phyloP scores from a whole-genome alignment of 495 filamentous ascomycete species.

The Penicillium odoratum region DNA sequence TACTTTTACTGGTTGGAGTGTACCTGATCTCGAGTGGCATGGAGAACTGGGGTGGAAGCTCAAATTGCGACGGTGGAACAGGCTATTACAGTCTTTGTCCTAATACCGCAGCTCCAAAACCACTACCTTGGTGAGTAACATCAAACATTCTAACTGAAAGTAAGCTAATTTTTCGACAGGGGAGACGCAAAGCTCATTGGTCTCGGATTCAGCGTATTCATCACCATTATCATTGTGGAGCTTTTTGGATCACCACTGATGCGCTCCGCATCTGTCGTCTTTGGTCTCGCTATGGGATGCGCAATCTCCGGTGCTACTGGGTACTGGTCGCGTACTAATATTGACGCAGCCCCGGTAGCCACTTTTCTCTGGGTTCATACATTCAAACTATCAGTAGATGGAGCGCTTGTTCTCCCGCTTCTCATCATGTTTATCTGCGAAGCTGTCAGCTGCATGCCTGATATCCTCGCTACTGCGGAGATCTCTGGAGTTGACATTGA shows the following conservation, averaged over 20 bases:
- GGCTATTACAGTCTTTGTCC: conserved; percentile 64
- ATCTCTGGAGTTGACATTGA: conserved; percentile 78
- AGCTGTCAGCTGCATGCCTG: conserved; percentile 81
- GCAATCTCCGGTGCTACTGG: conserved; percentile 76
- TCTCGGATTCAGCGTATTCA: conserved; percentile 80
- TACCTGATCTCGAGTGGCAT: conserved; percentile 73
- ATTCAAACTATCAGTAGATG: conserved; percentile 75
- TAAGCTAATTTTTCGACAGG: conserved; percentile 37
- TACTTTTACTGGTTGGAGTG: conserved; percentile 70
- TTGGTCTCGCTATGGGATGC: conserved; percentile 76
- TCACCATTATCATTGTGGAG: conserved; percentile 76
- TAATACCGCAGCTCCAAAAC: conserved; percentile 63
- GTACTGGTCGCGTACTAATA: conserved; percentile 69
- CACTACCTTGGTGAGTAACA: conserved; percentile 57
- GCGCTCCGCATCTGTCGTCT: conserved; percentile 68
- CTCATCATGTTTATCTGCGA: conserved; percentile 56
- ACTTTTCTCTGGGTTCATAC: conserved; percentile 89
- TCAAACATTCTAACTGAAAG: neutral
- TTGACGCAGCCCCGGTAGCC: conserved; percentile 63
- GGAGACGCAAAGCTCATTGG: conserved; percentile 75
- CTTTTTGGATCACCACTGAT: conserved; percentile 73
- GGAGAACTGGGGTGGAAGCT: conserved; percentile 76
- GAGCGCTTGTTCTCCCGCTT: conserved; percentile 71
- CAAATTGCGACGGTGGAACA: conserved; percentile 55
- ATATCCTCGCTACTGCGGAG: conserved; percentile 76